Base-by-base conservation (phyloP, 345 rosid genomes). In the Alliaria petiolata region DNA sequence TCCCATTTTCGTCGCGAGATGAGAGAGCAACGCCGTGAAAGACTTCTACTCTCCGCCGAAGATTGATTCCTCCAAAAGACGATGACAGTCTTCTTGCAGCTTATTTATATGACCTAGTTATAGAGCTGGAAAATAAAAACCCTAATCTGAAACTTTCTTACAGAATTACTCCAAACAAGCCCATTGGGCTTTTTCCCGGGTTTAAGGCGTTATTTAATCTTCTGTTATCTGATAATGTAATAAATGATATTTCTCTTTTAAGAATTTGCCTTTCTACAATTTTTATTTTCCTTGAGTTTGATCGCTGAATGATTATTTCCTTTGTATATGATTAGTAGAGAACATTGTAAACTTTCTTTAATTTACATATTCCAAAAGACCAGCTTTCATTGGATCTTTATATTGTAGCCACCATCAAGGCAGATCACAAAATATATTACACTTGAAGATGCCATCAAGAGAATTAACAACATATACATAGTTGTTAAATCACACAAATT, bases 1-100 rank as follows among this genome's bases (percentile, higher is more conserved):
- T 2, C 74, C 81, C 84, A 78, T 81, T 78, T 78, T 45, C 65
- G 58, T 14, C 17, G 17, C 16, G 58, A 28, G 19, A 28, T 19
- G 58, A 33, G 60, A 11, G 25, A 15, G 60, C 8, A 31, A 33
- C 42, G 61, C 63, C 63, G 63, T 20, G 31, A 19, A 50, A 25
- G 33, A 25, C 56, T n/a, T n/a, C n/a, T 22, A 17, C 43, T 30
- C 43, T 36, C 51, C 64, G 65, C 74, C 65, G 65, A 50, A 60
- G 34, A 16, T 12, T 61, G 68, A 59, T 40, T 51, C 54, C 55
- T 62, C 69, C 45, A 30, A 20, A 12, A 39, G 26, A 26, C 52
- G 0, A 0, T 0, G 2, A 3, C 2, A 1, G 4, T 4, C 15
- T 31, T 50, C 13, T 20, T 31, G 44, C 53, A 7, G 62, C 6